Percentiles rank a stretch among this genome's conserved stretches.
Evolutionary conservation across 441 rosid genomes (phyloP).

Genomic region (Mallotus japonicus): DNA sequence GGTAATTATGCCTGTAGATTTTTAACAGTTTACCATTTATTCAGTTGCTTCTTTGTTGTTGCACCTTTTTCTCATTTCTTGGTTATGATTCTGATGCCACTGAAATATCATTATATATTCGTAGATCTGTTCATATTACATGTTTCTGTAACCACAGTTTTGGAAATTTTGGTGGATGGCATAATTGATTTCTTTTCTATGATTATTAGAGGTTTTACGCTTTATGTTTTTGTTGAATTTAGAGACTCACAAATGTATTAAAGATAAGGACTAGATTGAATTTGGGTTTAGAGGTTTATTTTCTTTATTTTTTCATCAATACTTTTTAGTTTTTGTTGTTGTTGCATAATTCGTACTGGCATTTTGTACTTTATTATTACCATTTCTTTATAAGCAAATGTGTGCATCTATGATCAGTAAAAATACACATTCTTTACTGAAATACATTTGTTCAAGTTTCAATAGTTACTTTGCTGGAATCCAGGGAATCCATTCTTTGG

Average conservation of each 20-base stretch:
- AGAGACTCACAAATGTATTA: neutral
- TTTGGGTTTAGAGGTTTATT: neutral
- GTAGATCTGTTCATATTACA: neutral
- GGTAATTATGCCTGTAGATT: constrained; percentile 39
- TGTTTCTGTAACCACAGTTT: neutral
- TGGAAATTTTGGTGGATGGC: neutral
- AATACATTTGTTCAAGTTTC: neutral
- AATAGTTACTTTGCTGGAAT: neutral
- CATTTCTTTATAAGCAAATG: neutral
- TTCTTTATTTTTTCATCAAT: neutral
- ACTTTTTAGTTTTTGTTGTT: neutral
- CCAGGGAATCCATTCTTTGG: neutral
- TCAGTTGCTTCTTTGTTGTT: constrained; percentile 8
- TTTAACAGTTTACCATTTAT: neutral
- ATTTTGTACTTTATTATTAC: neutral
- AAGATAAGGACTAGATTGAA: neutral
- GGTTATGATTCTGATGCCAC: neutral
- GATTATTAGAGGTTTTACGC: neutral
- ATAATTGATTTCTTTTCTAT: too few relatives aligned
- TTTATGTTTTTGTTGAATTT: neutral
- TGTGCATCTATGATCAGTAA: neutral
- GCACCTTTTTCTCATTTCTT: neutral
- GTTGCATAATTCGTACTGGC: neutral
- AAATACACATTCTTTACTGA: neutral
- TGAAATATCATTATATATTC: neutral